Conservation (phyloP, 2,329 filamentous ascomycete genomes). For the Botrytis sinoallii region DNA sequence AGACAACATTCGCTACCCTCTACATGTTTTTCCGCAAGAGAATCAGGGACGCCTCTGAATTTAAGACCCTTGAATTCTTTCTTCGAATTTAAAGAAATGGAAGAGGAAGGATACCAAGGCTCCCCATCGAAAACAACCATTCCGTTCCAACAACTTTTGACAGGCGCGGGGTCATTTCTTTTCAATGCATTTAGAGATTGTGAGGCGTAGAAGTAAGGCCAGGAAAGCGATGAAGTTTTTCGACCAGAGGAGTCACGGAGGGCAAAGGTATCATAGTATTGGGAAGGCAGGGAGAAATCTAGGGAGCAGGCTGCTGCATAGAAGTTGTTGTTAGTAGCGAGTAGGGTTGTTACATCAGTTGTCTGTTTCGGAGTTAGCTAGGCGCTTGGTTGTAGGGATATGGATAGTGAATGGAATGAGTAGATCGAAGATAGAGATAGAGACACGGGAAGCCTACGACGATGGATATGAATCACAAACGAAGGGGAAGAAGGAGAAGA, state of each 20-base stretch:
- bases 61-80: slow-evolving; percentile 39
- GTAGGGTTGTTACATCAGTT: slow-evolving; percentile 52
- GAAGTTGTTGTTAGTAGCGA: slow-evolving; percentile 53
- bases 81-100: background rate
- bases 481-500: background rate
- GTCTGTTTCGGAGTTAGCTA: slow-evolving; percentile 38
- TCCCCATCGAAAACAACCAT: slow-evolving; percentile 51
- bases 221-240: slow-evolving; percentile 50
- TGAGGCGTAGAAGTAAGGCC: slow-evolving; percentile 55
- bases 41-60: slow-evolving; percentile 62
- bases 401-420: too few relatives aligned
- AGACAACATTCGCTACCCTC: slow-evolving; percentile 82
- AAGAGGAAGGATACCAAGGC: slow-evolving; percentile 47
- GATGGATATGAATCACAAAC: background rate
- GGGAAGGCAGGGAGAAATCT: slow-evolving; percentile 53
- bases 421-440: background rate
- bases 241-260: slow-evolving; percentile 46
- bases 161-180: slow-evolving; percentile 47
- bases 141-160: slow-evolving; percentile 56
- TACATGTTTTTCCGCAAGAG: slow-evolving; percentile 58
- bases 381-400: background rate
- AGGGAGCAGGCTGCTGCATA: slow-evolving; percentile 61
- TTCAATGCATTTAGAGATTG: slow-evolving; percentile 53
- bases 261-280: slow-evolving; percentile 62
- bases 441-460: too few relatives aligned